These are phyloP conservation scores for Echria macrotheca DNA, from an alignment of 495 filamentous ascomycete species.

Conservation along the genomic window DNA sequence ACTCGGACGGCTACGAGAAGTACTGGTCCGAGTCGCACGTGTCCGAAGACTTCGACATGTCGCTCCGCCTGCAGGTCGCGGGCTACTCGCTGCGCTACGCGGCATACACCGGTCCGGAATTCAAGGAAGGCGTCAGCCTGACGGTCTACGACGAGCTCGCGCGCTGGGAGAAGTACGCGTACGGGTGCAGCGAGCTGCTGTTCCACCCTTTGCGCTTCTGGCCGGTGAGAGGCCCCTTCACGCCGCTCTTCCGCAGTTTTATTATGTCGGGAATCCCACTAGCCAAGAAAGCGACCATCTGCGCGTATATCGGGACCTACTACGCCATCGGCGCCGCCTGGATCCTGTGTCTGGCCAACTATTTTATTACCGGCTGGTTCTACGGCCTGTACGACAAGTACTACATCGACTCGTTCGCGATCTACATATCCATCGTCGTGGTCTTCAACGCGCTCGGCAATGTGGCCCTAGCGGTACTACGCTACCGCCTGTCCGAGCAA, in stretches of 20 bases:
- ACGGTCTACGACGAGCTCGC: slow-evolving; percentile 72
- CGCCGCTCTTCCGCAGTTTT: slow-evolving; percentile 58
- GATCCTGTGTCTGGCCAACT: slow-evolving; percentile 59
- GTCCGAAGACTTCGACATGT: slow-evolving; percentile 73
- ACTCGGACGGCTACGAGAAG: slow-evolving; percentile 50
- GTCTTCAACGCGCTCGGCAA: slow-evolving; percentile 54
- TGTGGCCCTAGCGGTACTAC: slow-evolving; percentile 46
- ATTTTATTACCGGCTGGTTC: slow-evolving; percentile 60
- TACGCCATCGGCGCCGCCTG: slow-evolving; percentile 65
- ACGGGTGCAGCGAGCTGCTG: slow-evolving; percentile 65
- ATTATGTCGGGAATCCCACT: slow-evolving; percentile 49
- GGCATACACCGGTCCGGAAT: slow-evolving; percentile 58
- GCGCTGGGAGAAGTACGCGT: slow-evolving; percentile 75
- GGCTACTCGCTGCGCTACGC: slow-evolving; percentile 62
- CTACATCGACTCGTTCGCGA: slow-evolving; percentile 57
- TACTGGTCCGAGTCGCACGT: slow-evolving; percentile 71
- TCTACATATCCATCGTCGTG: slow-evolving; percentile 51
- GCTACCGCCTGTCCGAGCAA: slow-evolving; percentile 46
- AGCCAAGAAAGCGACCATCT: slow-evolving; percentile 63
- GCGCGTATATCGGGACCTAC: slow-evolving; percentile 71
- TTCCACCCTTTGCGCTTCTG: slow-evolving; percentile 49
- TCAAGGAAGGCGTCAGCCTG: slow-evolving; percentile 69
- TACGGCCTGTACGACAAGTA: slow-evolving; percentile 53
- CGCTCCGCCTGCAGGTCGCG: slow-evolving; percentile 58
- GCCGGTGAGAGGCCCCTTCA: slow-evolving; percentile 55